Conservation (phyloP, 179 eudicot genomes). For the Monotropa hypopitys region DNA sequence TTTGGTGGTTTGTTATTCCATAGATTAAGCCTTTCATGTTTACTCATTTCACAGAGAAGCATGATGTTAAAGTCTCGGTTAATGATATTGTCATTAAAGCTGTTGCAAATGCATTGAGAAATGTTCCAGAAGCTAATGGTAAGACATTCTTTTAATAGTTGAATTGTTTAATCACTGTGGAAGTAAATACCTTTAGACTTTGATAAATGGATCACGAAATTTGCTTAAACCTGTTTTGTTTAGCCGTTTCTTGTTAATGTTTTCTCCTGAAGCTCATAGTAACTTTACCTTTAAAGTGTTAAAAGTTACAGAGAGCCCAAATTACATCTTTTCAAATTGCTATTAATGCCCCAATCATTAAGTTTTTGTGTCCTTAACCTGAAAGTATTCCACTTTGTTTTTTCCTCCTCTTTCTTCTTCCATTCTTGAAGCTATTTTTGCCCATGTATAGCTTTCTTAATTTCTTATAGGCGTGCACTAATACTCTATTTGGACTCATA, state of each 20-base stretch:
- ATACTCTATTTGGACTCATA: not conserved
- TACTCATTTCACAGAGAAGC: constrained; percentile 42
- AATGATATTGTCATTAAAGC: constrained; percentile 96
- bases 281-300: not conserved
- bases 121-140: constrained; percentile 94
- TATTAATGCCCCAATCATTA: not conserved
- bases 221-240: not conserved
- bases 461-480: not conserved
- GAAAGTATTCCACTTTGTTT: not conserved
- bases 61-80: constrained; percentile 86
- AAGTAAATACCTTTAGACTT: not conserved
- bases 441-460: no score
- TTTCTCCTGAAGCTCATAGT: not conserved
- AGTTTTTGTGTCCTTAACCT: not conserved
- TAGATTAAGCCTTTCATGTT: not conserved
- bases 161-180: not conserved
- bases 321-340: not conserved
- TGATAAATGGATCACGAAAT: not conserved
- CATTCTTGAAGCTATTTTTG: not conserved
- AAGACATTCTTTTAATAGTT: constrained; percentile 12
- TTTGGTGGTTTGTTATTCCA: not conserved
- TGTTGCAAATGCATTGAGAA: constrained; percentile 81
- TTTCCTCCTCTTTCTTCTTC: not conserved
- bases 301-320: not conserved
- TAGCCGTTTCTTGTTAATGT: not conserved